Evolutionary conservation across 768 basidiomycete species (phyloP).

Genomic region (Fomitopsis serialis): DNA sequence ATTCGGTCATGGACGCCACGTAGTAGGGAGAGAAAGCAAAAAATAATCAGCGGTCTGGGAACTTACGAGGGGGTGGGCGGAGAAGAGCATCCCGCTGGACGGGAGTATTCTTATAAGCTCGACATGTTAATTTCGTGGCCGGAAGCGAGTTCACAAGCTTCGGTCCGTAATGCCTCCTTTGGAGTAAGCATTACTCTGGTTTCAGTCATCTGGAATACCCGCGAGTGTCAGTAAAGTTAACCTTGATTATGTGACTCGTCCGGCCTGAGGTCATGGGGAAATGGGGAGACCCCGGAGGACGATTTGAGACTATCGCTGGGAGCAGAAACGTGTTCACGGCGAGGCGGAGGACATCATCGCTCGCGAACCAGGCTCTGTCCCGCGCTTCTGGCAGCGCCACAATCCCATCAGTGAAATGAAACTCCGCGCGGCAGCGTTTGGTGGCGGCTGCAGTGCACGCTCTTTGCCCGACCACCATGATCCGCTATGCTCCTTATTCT

Average conservation of each 20-base stretch:
- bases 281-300: slow-evolving; percentile 1
- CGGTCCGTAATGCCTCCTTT: neutral
- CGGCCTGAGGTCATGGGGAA: neutral
- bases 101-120: slow-evolving; percentile 1
- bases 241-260: neutral
- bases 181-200: neutral
- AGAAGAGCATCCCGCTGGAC: neutral
- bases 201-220: neutral
- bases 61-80: neutral
- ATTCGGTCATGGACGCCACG: slow-evolving; percentile 51
- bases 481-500: no score
- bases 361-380: neutral
- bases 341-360: slow-evolving; percentile 1
- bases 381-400: neutral
- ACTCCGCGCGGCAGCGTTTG: neutral
- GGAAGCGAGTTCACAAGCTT: neutral
- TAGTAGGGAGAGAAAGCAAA: neutral
- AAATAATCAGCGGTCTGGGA: neutral
- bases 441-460: neutral
- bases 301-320: neutral
- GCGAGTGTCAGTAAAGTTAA: neutral
- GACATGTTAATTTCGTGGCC: neutral
- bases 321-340: slow-evolving; percentile 1
- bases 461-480: no score
- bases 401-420: neutral